A percentile compares a stretch with the other conserved stretches of the same genome.
phyloP scores from a whole-genome alignment of 805 yeast species.

The Metschnikowia corniflorae region DNA sequence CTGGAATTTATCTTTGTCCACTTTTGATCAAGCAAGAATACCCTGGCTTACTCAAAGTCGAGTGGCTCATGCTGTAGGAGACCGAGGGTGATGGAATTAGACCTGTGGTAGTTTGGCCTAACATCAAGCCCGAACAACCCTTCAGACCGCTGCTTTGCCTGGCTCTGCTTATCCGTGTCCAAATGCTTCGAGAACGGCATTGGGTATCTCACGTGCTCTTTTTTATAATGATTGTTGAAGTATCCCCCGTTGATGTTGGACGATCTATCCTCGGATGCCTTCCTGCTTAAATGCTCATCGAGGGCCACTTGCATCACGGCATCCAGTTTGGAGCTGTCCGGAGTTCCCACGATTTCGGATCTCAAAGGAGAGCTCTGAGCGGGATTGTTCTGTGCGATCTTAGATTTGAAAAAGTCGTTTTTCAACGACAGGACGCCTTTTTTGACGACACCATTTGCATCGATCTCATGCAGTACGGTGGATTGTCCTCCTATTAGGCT shows the following conservation, averaged over 20 bases:
- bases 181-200: slow-evolving; percentile 40
- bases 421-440: slow-evolving; percentile 1
- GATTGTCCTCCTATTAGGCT: slow-evolving; percentile 29
- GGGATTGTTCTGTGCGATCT: slow-evolving; percentile 8
- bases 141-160: slow-evolving; percentile 18
- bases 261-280: slow-evolving; percentile 11
- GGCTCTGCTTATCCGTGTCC: slow-evolving; percentile 31
- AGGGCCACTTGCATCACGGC: slow-evolving; percentile 2
- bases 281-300: slow-evolving; percentile 1
- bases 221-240: slow-evolving; percentile 46
- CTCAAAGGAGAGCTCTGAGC: slow-evolving; percentile 17
- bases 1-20: background rate
- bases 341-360: slow-evolving; percentile 11
- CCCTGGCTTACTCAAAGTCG: slow-evolving; percentile 1
- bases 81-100: slow-evolving; percentile 40
- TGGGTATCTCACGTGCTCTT: slow-evolving; percentile 41
- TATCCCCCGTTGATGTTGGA: slow-evolving; percentile 12
- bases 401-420: slow-evolving; percentile 8
- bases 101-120: slow-evolving; percentile 31
- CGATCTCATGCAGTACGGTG: background rate
- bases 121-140: slow-evolving; percentile 9
- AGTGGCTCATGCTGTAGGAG: slow-evolving; percentile 29
- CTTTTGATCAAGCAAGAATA: background rate
- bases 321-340: slow-evolving; percentile 8
- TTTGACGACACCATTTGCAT: background rate